Percentiles rank a stretch among this genome's conserved stretches.
Evolutionary conservation across 2,329 filamentous ascomycete species (phyloP).

Genomic region (Neocatenulostroma microsporum): DNA sequence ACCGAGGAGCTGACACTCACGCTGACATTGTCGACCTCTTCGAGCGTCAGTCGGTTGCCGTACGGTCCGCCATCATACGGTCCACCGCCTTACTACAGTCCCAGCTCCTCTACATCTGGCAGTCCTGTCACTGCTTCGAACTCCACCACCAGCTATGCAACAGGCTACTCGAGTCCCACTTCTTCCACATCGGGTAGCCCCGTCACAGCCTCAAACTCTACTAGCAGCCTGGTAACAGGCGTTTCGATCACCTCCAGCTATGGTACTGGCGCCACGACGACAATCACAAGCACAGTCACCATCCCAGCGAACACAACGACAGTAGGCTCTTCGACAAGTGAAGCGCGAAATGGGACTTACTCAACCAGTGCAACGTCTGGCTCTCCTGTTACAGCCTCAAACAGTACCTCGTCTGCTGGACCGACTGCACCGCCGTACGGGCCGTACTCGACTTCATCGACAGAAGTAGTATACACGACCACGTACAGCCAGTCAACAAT

Average conservation of each 20-base stretch:
- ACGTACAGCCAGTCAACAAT: background rate
- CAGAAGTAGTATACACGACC: slow-evolving; percentile 8
- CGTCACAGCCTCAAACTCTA: slow-evolving; percentile 2
- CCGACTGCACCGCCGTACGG: background rate
- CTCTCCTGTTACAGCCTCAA: slow-evolving; percentile 13
- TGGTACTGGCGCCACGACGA: background rate
- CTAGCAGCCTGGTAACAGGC: too few relatives aligned
- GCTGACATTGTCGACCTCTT: slow-evolving; percentile 1
- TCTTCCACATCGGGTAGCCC: slow-evolving; percentile 1
- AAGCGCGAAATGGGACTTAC: too few relatives aligned
- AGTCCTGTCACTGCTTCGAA: slow-evolving; percentile 2
- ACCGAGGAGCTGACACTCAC: slow-evolving; percentile 7
- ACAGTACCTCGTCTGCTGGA: slow-evolving; percentile 3
- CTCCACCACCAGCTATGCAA: background rate
- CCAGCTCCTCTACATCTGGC: background rate
- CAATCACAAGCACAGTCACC: slow-evolving; percentile 1
- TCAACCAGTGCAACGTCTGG: too few relatives aligned
- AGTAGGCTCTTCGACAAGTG: too few relatives aligned
- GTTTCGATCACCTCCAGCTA: background rate
- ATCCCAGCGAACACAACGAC: too few relatives aligned
- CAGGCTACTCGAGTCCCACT: too few relatives aligned
- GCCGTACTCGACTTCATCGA: slow-evolving; percentile 10
- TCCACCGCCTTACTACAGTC: too few relatives aligned
- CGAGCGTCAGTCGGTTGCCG: background rate
- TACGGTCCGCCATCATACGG: too few relatives aligned